A percentile compares a stretch with the other conserved stretches of the same genome.
These are phyloP conservation scores for Pseudoturritis turrita DNA, from an alignment of 345 rosid species.

Conservation along the genomic window DNA sequence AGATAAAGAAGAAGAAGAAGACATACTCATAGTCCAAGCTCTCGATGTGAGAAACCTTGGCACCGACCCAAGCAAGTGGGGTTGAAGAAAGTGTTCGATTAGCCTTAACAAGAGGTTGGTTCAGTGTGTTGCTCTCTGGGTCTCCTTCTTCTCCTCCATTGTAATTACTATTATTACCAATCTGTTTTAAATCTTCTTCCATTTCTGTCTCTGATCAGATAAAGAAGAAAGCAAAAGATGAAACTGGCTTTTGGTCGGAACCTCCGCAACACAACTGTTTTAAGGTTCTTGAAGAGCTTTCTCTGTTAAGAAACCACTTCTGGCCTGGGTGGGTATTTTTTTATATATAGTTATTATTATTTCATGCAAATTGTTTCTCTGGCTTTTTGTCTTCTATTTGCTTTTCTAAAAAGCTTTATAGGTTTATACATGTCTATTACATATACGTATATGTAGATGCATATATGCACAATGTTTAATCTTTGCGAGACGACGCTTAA, in stretches of 20 bases:
- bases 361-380: neutral
- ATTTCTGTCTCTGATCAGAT: conserved; percentile 21
- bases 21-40: conserved; percentile 90
- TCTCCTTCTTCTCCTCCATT: conserved; percentile 54
- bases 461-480: neutral
- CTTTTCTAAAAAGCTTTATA: neutral
- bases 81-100: conserved; percentile 65
- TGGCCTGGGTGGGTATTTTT: neutral
- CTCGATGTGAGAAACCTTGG: conserved; percentile 80
- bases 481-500: conserved; percentile 1
- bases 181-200: conserved; percentile 34
- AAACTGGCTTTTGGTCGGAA: conserved; percentile 31
- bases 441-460: neutral
- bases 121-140: conserved; percentile 57
- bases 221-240: conserved; percentile 13
- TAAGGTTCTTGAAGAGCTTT: conserved; percentile 26
- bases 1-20: neutral
- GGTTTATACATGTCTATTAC: neutral
- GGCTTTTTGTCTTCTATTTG: neutral
- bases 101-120: conserved; percentile 74
- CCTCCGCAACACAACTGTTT: conserved; percentile 23
- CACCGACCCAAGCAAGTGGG: conserved; percentile 80
- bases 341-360: neutral
- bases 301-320: conserved; percentile 11
- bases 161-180: conserved; percentile 15